These are phyloP conservation scores for Miscanthus lutarioriparius DNA, from an alignment of 176 grass and related monocot species.

Conservation along the genomic window DNA sequence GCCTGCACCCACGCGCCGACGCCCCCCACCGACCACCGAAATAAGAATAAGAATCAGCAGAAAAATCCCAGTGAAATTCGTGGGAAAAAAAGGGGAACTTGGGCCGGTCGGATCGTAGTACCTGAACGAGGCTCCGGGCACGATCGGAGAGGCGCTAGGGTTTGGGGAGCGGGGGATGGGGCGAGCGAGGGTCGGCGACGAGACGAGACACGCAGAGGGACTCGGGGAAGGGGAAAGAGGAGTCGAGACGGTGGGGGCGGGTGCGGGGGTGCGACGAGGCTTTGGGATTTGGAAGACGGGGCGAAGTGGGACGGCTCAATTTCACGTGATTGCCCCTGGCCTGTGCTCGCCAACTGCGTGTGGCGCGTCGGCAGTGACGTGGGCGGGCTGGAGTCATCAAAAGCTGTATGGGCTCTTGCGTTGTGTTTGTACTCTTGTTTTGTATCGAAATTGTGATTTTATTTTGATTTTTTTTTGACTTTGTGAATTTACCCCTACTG, in stretches of 20 bases:
- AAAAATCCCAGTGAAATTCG: background rate
- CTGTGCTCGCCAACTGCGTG: background rate
- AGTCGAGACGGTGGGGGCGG: background rate
- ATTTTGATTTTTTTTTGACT: too few relatives aligned
- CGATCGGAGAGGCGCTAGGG: constrained; percentile 37
- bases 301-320: background rate
- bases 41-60: background rate
- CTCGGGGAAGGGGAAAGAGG: background rate
- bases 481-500: too few relatives aligned
- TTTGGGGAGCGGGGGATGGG: constrained; percentile 11
- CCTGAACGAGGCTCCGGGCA: background rate
- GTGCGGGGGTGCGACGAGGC: background rate
- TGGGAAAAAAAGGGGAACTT: background rate
- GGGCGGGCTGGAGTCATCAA: background rate
- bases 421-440: too few relatives aligned
- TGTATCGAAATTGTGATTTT: too few relatives aligned
- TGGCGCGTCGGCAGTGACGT: constrained; percentile 26
- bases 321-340: constrained; percentile 28
- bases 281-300: background rate
- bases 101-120: constrained; percentile 33
- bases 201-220: background rate
- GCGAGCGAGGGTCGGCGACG: background rate
- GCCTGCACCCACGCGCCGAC: background rate
- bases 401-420: too few relatives aligned
- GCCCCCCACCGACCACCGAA: constrained; percentile 5